Conservation (phyloP, 148 eudicot genomes). For the Talinum fruticosum region DNA sequence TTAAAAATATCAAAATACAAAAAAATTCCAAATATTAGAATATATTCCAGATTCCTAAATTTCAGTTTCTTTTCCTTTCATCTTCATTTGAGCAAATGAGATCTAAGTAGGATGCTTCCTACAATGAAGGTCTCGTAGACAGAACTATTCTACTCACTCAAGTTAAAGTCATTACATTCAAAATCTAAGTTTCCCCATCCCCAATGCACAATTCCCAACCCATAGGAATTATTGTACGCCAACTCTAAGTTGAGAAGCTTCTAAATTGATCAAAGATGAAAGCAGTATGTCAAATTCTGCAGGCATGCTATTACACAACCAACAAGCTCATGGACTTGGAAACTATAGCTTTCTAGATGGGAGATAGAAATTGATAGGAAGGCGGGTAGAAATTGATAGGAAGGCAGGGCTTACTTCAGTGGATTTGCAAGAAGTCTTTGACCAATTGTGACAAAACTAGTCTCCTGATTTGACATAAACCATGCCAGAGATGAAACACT, state of each 20-base stretch:
- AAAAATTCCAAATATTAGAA: too few relatives aligned
- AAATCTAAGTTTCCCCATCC: neutral
- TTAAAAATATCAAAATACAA: too few relatives aligned
- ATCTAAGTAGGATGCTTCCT: too few relatives aligned
- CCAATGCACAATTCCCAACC: too few relatives aligned
- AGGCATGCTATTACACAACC: neutral
- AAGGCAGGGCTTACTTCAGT: slow-evolving; percentile 51
- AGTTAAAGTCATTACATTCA: too few relatives aligned
- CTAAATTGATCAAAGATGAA: neutral
- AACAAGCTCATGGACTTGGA: neutral
- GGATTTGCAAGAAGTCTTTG: slow-evolving; percentile 96
- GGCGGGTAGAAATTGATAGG: too few relatives aligned
- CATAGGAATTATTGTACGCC: neutral
- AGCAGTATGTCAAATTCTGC: neutral
- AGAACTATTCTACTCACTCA: too few relatives aligned
- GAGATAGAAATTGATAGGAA: neutral
- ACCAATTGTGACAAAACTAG: slow-evolving; percentile 97
- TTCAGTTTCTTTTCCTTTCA: too few relatives aligned
- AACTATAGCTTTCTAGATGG: neutral
- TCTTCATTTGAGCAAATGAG: too few relatives aligned
- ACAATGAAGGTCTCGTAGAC: too few relatives aligned
- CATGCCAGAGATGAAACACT: slow-evolving; percentile 99
- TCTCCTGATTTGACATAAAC: slow-evolving; percentile 99
- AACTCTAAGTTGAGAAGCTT: neutral
- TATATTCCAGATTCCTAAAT: too few relatives aligned